Evolutionary conservation across 768 basidiomycete species (phyloP).

Genomic region (Phallus indusiatus): DNA sequence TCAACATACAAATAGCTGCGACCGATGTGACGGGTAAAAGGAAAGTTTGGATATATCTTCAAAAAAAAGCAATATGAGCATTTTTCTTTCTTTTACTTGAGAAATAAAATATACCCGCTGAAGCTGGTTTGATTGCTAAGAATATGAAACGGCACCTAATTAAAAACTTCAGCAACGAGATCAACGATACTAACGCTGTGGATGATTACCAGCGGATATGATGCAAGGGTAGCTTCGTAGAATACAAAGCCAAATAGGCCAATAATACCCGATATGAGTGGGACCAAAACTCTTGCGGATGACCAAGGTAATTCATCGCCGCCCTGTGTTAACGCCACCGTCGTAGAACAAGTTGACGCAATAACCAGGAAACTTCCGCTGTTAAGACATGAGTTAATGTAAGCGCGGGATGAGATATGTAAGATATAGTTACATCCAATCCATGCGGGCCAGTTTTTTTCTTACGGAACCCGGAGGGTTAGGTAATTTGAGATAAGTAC

Average conservation of each 20-base stretch:
- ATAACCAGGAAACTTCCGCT: constrained; percentile 16
- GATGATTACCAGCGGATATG: constrained; percentile 16
- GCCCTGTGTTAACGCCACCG: constrained; percentile 16
- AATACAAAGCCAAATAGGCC: constrained; percentile 26
- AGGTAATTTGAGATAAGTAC: constrained; percentile 1
- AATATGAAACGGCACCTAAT: constrained; percentile 21
- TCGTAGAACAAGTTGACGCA: constrained; percentile 18
- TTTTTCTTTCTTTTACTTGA: constrained; percentile 10
- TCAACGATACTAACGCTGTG: neutral
- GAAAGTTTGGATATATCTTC: constrained; percentile 8
- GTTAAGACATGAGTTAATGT: constrained; percentile 16
- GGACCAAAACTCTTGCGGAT: constrained; percentile 16
- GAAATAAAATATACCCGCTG: constrained; percentile 24
- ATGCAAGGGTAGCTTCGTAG: constrained; percentile 20
- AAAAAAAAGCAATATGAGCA: neutral
- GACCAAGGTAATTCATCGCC: constrained; percentile 19
- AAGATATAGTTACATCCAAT: constrained; percentile 15
- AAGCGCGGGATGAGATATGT: constrained; percentile 16
- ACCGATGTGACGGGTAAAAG: constrained; percentile 12
- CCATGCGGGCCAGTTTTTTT: neutral
- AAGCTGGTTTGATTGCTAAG: constrained; percentile 29
- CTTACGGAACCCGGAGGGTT: neutral
- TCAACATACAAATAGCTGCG: constrained; percentile 11
- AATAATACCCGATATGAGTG: constrained; percentile 19
- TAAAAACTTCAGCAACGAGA: neutral